Conservation (phyloP, 2,329 filamentous ascomycete species). For the Sarocladium strictum region DNA sequence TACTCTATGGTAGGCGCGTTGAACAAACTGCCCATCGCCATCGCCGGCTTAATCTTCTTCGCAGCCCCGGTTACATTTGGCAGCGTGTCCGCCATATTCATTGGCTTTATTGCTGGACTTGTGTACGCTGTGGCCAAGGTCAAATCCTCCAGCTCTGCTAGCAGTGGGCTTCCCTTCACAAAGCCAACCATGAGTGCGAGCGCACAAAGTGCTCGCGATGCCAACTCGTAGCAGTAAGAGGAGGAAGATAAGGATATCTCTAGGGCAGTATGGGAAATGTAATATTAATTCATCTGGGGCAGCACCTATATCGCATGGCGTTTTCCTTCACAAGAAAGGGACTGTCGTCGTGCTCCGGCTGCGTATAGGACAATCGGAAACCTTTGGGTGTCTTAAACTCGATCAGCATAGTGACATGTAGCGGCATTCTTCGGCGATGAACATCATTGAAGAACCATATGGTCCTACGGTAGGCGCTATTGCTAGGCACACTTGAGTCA, state of each 20-base stretch:
- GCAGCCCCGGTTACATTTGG: constrained; percentile 81
- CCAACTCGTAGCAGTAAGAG: constrained; percentile 24
- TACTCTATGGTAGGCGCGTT: constrained; percentile 93
- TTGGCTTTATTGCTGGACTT: constrained; percentile 81
- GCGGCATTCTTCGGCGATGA: too few species aligned
- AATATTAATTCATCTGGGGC: background rate
- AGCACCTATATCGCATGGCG: background rate
- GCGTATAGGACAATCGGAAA: too few species aligned
- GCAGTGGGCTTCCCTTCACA: constrained; percentile 63
- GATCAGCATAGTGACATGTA: too few species aligned
- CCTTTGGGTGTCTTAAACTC: too few species aligned
- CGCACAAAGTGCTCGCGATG: constrained; percentile 82
- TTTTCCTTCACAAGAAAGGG: background rate
- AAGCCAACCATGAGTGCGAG: constrained; percentile 74
- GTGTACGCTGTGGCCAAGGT: constrained; percentile 55
- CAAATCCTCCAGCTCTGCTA: constrained; percentile 60
- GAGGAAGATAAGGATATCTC: background rate
- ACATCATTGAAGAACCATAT: too few species aligned
- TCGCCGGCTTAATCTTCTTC: constrained; percentile 86
- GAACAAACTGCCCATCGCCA: constrained; percentile 87
- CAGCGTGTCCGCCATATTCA: constrained; percentile 75
- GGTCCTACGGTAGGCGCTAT: too few species aligned
- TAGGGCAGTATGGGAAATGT: background rate
- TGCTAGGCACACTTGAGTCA: background rate
- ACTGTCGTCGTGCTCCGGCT: too few species aligned